Percentiles rank a stretch among this genome's conserved stretches.
phyloP scores from a whole-genome alignment of 345 rosid species.

The Populus davidiana region DNA sequence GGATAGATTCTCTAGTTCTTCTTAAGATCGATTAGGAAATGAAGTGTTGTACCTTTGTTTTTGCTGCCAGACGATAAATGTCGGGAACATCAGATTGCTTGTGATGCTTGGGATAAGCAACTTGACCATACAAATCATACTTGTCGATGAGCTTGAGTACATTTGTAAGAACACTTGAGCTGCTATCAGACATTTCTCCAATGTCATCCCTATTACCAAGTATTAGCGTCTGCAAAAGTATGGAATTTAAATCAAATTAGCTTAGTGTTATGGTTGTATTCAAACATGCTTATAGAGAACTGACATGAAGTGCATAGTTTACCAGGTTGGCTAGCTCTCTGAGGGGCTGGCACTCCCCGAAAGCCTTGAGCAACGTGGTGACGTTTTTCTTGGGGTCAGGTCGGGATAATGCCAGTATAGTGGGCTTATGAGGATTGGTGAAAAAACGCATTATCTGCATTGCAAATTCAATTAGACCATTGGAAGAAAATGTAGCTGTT shows the following conservation, averaged over 20 bases:
- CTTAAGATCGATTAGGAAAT: not conserved
- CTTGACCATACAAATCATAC: conserved; percentile 65
- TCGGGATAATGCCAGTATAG: conserved; percentile 81
- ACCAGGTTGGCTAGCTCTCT: conserved; percentile 91
- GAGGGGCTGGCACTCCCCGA: conserved; percentile 79
- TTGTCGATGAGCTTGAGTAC: conserved; percentile 66
- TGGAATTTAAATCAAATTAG: conserved; percentile 3
- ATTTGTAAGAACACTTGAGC: conserved; percentile 51
- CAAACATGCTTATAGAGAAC: not conserved
- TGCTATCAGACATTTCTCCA: conserved; percentile 57
- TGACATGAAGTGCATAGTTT: conserved; percentile 7
- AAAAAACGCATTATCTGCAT: conserved; percentile 82
- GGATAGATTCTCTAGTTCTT: not conserved
- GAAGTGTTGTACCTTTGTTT: conserved; percentile 49
- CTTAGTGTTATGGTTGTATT: conserved; percentile 7
- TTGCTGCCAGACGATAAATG: conserved; percentile 66
- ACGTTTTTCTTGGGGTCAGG: conserved; percentile 92
- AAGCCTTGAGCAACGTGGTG: conserved; percentile 85
- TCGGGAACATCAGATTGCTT: conserved; percentile 69
- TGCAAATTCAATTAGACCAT: conserved; percentile 7
- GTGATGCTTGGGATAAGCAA: conserved; percentile 74
- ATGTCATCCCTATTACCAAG: conserved; percentile 67
- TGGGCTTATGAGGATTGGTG: conserved; percentile 89
- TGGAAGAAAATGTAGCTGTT: not conserved
- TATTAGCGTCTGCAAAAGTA: conserved; percentile 50